These are phyloP conservation scores for Colletotrichum gloeosporioides DNA, from an alignment of 2,329 filamentous ascomycete species.

Conservation along the genomic window DNA sequence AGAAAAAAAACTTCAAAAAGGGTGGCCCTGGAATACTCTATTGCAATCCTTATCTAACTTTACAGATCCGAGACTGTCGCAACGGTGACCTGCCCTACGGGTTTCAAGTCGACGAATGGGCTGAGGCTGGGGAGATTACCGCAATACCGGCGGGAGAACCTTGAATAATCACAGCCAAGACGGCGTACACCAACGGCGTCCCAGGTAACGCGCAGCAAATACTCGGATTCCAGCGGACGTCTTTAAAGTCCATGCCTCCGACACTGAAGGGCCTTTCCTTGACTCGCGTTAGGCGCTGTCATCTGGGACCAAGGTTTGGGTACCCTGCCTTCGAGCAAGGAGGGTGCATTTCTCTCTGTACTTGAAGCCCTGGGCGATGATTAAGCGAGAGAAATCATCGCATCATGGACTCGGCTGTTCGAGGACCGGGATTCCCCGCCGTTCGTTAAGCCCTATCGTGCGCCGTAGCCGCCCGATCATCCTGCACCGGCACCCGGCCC, in stretches of 20 bases:
- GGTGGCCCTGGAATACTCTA: neutral
- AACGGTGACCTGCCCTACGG: neutral
- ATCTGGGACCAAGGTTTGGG: neutral
- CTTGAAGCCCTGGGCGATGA: neutral
- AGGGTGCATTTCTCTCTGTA: neutral
- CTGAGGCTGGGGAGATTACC: neutral
- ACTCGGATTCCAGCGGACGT: neutral
- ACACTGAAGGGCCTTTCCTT: fast-evolving
- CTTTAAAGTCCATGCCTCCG: neutral
- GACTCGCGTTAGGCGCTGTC: neutral
- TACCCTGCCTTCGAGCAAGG: neutral
- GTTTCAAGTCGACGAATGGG: neutral
- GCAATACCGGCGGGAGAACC: neutral
- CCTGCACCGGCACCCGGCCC: neutral
- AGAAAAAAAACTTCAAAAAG: neutral
- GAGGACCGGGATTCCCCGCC: neutral
- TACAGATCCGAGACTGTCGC: neutral
- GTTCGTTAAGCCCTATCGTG: neutral
- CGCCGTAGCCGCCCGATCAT: neutral
- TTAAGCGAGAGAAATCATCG: neutral
- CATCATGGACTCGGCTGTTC: neutral
- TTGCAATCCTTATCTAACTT: neutral
- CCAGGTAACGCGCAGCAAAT: neutral
- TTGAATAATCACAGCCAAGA: neutral
- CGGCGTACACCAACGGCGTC: neutral